Percentiles rank a stretch among this genome's conserved stretches.
These are phyloP conservation scores for Pseudogymnoascus sp. DNA, from an alignment of 2,329 filamentous ascomycete species.

Conservation along the genomic window DNA sequence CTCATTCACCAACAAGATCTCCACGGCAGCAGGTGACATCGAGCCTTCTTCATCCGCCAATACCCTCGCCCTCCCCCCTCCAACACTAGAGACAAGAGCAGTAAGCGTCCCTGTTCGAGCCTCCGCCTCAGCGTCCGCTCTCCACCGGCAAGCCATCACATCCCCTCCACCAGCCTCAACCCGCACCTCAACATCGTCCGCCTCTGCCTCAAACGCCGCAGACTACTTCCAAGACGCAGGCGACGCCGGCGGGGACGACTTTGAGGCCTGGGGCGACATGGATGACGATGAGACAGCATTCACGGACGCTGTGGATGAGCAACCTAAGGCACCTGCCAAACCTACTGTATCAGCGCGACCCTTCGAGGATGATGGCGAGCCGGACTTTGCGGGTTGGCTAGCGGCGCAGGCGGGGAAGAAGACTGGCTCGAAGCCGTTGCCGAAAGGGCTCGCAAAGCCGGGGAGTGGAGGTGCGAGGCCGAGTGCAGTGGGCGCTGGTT, in stretches of 20 bases:
- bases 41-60: slow-evolving; percentile 43
- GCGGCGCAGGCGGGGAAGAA: slow-evolving; percentile 70
- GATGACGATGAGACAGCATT: slow-evolving; percentile 46
- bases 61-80: slow-evolving; percentile 34
- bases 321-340: slow-evolving; percentile 18
- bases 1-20: slow-evolving; percentile 92
- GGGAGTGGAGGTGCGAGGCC: slow-evolving; percentile 30
- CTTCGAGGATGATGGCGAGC: slow-evolving; percentile 78
- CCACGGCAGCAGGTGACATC: slow-evolving; percentile 78
- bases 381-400: slow-evolving; percentile 92
- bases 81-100: slow-evolving; percentile 30
- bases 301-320: slow-evolving; percentile 29
- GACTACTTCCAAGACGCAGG: slow-evolving; percentile 48
- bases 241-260: slow-evolving; percentile 49
- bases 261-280: slow-evolving; percentile 66
- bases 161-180: slow-evolving; percentile 40
- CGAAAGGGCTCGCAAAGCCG: slow-evolving; percentile 72
- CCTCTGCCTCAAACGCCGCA: slow-evolving; percentile 34
- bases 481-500: slow-evolving; percentile 23
- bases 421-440: slow-evolving; percentile 52
- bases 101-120: slow-evolving; percentile 27
- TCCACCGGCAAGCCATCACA: slow-evolving; percentile 52
- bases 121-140: slow-evolving; percentile 46
- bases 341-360: slow-evolving; percentile 34
- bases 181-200: slow-evolving; percentile 40